phyloP scores from a whole-genome alignment of 805 yeast species.

The Kluyveromyces nonfermentans region DNA sequence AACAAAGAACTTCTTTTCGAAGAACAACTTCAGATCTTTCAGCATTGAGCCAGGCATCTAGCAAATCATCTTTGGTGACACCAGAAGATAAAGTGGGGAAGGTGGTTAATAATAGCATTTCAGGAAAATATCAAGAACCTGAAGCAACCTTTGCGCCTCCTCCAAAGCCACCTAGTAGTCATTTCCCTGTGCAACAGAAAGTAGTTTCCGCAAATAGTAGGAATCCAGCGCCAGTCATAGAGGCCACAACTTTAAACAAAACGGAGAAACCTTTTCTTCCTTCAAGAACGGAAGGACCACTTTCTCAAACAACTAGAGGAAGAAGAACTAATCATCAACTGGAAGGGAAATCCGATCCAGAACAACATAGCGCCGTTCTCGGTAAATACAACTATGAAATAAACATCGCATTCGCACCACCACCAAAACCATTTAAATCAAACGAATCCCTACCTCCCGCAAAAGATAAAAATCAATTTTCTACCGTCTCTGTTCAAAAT shows the following conservation, averaged over 20 bases:
- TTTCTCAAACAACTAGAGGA: constrained; percentile 2
- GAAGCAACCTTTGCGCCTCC: constrained; percentile 9
- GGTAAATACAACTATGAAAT: constrained; percentile 30
- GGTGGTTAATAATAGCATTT: not conserved
- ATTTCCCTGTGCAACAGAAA: constrained; percentile 6
- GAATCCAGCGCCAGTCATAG: not conserved
- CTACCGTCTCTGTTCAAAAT: not conserved
- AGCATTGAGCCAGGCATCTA: not conserved
- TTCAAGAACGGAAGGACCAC: not conserved
- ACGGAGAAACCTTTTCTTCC: not conserved
- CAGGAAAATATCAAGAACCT: not conserved
- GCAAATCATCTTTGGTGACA: not conserved
- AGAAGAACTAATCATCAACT: constrained; percentile 24
- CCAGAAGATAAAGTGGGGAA: not conserved
- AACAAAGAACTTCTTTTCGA: not conserved
- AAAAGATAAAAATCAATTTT: not conserved
- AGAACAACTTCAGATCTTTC: not conserved
- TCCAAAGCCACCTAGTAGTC: constrained; percentile 13
- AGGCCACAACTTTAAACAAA: not conserved
- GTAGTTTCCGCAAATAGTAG: not conserved
- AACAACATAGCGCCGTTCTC: constrained; percentile 26
- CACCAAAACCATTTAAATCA: constrained; percentile 25
- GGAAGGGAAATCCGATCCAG: constrained; percentile 7
- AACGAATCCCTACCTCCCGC: constrained; percentile 3
- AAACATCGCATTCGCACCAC: constrained; percentile 32